A percentile compares a stretch with the other conserved stretches of the same genome.
These are phyloP conservation scores for Ogataea glucozyma DNA, from an alignment of 805 yeast species.

Conservation along the genomic window DNA sequence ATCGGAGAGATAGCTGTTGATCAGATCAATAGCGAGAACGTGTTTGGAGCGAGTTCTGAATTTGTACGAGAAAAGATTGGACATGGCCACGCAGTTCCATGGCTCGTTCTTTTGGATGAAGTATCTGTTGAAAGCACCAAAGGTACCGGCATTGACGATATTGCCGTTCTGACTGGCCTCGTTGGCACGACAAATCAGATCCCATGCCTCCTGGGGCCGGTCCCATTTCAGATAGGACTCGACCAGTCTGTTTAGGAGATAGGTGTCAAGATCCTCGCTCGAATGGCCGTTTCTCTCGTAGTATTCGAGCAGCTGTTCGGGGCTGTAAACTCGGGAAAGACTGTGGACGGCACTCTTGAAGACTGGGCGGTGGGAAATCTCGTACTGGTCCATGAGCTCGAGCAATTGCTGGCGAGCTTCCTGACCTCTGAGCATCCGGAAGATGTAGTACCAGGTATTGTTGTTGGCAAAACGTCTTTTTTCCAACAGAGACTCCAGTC, in stretches of 20 bases:
- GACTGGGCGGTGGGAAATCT: slow-evolving; percentile 26
- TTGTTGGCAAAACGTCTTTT: slow-evolving; percentile 21
- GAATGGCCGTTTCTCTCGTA: slow-evolving; percentile 18
- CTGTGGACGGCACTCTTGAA: slow-evolving; percentile 19
- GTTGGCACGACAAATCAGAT: slow-evolving; percentile 9
- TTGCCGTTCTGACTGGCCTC: not conserved
- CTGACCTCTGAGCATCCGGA: slow-evolving; percentile 20
- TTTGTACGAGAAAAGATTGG: slow-evolving; percentile 20
- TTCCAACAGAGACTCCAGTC: slow-evolving; percentile 20
- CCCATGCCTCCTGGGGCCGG: slow-evolving; percentile 23
- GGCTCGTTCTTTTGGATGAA: slow-evolving; percentile 25
- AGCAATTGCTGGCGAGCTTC: slow-evolving; percentile 23
- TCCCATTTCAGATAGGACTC: slow-evolving; percentile 20
- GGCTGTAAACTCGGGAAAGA: slow-evolving; percentile 16
- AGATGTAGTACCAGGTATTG: slow-evolving; percentile 34
- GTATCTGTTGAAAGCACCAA: slow-evolving; percentile 22
- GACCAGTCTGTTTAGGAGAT: slow-evolving; percentile 25
- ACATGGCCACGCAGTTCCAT: slow-evolving; percentile 28
- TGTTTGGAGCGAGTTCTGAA: slow-evolving; percentile 15
- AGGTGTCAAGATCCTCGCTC: slow-evolving; percentile 13
- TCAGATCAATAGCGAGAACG: slow-evolving; percentile 21
- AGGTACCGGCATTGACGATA: slow-evolving; percentile 22
- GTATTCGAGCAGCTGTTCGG: slow-evolving; percentile 21
- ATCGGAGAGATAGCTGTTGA: slow-evolving; percentile 19
- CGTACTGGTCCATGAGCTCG: slow-evolving; percentile 26